Evolutionary conservation across 164 flowering plant genomes (phyloP).

Genomic region (Umbilicus rupestris): DNA sequence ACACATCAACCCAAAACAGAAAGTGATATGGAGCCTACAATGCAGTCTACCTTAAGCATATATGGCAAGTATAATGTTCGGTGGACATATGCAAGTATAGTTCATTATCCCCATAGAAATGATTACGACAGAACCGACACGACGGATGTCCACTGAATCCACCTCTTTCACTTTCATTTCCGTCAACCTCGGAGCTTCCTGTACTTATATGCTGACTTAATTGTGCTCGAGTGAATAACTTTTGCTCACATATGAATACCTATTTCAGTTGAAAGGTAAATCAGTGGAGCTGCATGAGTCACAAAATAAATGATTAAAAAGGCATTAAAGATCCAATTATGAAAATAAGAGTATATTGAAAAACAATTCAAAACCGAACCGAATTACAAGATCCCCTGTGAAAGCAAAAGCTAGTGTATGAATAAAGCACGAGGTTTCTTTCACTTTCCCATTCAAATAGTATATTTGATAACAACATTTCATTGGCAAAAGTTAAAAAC

Average conservation of each 20-base stretch:
- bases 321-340: not conserved
- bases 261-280: conserved; percentile 16
- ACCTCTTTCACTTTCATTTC: conserved; percentile 88
- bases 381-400: not conserved
- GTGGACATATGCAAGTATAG: conserved; percentile 82
- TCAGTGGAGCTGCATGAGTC: not conserved
- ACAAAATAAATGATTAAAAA: not conserved
- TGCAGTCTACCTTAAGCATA: conserved; percentile 69
- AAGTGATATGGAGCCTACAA: not conserved
- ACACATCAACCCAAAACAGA: not conserved
- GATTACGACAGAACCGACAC: conserved; percentile 75
- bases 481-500: no score
- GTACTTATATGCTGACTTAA: conserved; percentile 66
- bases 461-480: no score
- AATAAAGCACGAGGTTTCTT: no score
- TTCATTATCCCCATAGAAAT: conserved; percentile 95
- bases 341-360: not conserved
- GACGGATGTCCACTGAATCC: conserved; percentile 86
- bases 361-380: not conserved
- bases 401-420: no score
- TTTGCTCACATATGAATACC: conserved; percentile 97
- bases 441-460: no score
- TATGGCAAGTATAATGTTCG: conserved; percentile 87
- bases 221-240: conserved; percentile 73
- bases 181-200: conserved; percentile 94